A percentile compares a stretch with the other conserved stretches of the same genome.
phyloP scores from a whole-genome alignment of 257 asterid genomes.

The Ophiorrhiza pumila region DNA sequence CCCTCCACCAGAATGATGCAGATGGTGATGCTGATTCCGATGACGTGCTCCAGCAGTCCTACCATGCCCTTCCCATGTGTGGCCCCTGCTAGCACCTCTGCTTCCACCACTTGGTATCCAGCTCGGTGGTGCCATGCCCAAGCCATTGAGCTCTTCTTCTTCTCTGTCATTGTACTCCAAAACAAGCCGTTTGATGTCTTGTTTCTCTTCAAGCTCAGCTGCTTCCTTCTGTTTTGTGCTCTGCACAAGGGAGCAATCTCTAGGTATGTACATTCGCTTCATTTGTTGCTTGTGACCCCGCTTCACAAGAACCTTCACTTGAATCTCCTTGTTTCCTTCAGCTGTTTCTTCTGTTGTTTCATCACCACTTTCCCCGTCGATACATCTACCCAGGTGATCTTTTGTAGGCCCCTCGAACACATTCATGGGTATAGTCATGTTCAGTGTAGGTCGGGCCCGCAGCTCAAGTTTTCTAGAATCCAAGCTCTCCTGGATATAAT shows the following conservation, averaged over 20 bases:
- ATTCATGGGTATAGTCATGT: constrained; percentile 94
- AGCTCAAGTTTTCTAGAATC: constrained; percentile 91
- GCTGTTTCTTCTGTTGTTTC: constrained; percentile 70
- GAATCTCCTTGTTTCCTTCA: constrained; percentile 73
- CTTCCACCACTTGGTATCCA: constrained; percentile 61
- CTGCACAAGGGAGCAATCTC: constrained; percentile 86
- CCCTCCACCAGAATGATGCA: constrained; percentile 83
- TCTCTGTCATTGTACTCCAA: constrained; percentile 95
- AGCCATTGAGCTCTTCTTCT: constrained; percentile 85
- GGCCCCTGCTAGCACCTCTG: constrained; percentile 58
- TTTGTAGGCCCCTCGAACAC: constrained; percentile 70
- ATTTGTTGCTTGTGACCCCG: constrained; percentile 95
- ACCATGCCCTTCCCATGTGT: constrained; percentile 67
- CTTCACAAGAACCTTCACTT: constrained; percentile 89
- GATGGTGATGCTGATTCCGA: constrained; percentile 58
- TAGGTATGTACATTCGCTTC: constrained; percentile 84
- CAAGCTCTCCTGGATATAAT: constrained; percentile 79
- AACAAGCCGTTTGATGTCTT: constrained; percentile 88
- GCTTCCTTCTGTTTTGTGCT: constrained; percentile 97
- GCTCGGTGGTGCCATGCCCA: constrained; percentile 52
- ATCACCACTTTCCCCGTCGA: constrained; percentile 89
- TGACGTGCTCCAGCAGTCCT: constrained; percentile 63
- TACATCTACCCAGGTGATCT: constrained; percentile 66
- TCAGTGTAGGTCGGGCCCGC: constrained; percentile 80
- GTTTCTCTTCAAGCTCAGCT: constrained; percentile 97